Base-by-base conservation (phyloP, 2,329 filamentous ascomycete species). In the Diplodia mutila region DNA sequence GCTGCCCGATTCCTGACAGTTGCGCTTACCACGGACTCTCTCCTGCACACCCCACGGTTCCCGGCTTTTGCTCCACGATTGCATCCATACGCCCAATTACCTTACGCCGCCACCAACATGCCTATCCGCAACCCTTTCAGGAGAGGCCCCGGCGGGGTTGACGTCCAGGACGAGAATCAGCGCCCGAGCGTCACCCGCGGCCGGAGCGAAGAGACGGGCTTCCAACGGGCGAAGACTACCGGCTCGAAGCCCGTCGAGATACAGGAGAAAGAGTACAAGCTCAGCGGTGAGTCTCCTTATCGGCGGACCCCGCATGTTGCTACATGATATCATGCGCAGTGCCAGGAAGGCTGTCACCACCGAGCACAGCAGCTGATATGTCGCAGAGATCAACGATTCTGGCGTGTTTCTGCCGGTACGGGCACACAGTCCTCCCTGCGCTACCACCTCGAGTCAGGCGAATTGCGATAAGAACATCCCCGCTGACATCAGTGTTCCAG, bases 371-470 rank as follows among this genome's bases (percentile, higher is more conserved):
- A 21, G 53, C 75, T 78, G 71, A 76, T 71, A 69, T 42, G 64
- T 70, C 54, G 73, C 78, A 97, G 94, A 97, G 71, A 95, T 98
- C 79, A 96, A 97, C 77, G 94, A 97, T 80, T 96, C 91, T 78
- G 94, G 94, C 72, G 91, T 97, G 70, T 98, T 97, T 81, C 87
- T 98, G 72, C 94, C 94, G 73, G 93, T 95, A 89, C 80, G 87
- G 74, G 46, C 59, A 51, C 59, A 66, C 53, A 68, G 59, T 51
- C 66, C 14, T 59, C 66, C 51, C 55, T 54, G 55, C 63, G 49
- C 61, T 49, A 21, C 61, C n/a, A 29, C 55, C 57, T 23, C 57
- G 59, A 63, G 59, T 63, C 59, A 63, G 59, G 59, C 42, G 25
- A 32, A 21, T 46, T 11, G 16, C 25, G 59, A 52, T 63, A 51